Evolutionary conservation across 345 rosid genomes (phyloP).

Genomic region (Gossypium australe): DNA sequence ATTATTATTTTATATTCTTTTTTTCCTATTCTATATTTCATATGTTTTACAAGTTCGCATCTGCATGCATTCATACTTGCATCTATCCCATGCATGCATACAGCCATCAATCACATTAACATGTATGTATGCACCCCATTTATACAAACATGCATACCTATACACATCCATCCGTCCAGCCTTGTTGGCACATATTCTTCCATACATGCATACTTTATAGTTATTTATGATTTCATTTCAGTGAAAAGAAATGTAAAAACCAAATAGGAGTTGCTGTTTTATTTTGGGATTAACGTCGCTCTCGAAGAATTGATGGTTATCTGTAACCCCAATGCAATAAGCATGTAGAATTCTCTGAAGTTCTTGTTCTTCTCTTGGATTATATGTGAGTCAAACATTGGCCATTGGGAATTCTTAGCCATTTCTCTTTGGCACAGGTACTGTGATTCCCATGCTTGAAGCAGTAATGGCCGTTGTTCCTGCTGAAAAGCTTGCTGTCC

Average conservation of each 20-base stretch:
- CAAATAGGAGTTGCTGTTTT: background rate
- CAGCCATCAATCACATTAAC: background rate
- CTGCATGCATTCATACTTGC: background rate
- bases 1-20: background rate
- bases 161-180: background rate
- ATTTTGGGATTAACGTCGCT: background rate
- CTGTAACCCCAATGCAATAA: background rate
- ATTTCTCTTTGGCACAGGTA: conserved; percentile 34
- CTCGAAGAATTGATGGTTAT: background rate
- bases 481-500: conserved; percentile 60
- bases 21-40: background rate
- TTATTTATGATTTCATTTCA: background rate
- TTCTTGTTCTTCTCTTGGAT: conserved; percentile 3
- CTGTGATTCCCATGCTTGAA: conserved; percentile 63
- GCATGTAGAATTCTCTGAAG: background rate
- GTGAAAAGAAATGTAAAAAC: background rate
- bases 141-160: background rate
- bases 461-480: conserved; percentile 69
- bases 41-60: background rate
- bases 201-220: background rate
- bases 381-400: background rate
- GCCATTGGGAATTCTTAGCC: background rate
- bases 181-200: background rate
- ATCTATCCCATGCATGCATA: background rate
- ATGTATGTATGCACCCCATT: background rate